Evolutionary conservation across 306 rosid species (phyloP).

Genomic region (Coriaria nepalensis): DNA sequence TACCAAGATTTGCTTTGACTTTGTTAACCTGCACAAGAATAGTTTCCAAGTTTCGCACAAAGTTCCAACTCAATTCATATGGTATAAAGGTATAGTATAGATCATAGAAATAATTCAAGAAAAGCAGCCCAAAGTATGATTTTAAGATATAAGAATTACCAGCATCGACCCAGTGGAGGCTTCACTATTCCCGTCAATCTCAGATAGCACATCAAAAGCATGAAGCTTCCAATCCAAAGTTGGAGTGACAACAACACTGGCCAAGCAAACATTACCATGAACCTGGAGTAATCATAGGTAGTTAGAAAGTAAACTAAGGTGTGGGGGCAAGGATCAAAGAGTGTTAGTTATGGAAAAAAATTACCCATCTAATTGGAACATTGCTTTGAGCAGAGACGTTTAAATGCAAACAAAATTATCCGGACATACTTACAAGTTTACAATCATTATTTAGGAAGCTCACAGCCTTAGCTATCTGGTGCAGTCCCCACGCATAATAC

Average conservation of each 20-base stretch:
- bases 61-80: too few relatives aligned
- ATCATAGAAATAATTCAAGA: neutral
- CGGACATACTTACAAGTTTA: conserved; percentile 42
- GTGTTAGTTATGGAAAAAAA: neutral
- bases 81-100: too few relatives aligned
- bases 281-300: conserved; percentile 38
- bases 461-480: conserved; percentile 91
- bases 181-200: conserved; percentile 64
- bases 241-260: conserved; percentile 92
- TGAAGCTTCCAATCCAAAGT: conserved; percentile 99
- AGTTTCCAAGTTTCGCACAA: too few relatives aligned
- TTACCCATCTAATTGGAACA: neutral
- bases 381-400: neutral
- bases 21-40: too few relatives aligned
- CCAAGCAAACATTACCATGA: conserved; percentile 88
- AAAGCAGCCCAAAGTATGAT: neutral
- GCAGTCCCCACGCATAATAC: conserved; percentile 91
- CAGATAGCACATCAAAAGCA: conserved; percentile 92
- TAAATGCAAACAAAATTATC: neutral
- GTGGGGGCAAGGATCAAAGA: neutral
- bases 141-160: conserved; percentile 34
- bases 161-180: conserved; percentile 64
- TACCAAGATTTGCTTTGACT: too few relatives aligned
- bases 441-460: conserved; percentile 98
- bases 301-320: conserved; percentile 11